Percentiles rank a stretch among this genome's conserved stretches.
These are phyloP conservation scores for Cryptococcus sp. DNA, from an alignment of 1,284 basidiomycete species.

Conservation along the genomic window DNA sequence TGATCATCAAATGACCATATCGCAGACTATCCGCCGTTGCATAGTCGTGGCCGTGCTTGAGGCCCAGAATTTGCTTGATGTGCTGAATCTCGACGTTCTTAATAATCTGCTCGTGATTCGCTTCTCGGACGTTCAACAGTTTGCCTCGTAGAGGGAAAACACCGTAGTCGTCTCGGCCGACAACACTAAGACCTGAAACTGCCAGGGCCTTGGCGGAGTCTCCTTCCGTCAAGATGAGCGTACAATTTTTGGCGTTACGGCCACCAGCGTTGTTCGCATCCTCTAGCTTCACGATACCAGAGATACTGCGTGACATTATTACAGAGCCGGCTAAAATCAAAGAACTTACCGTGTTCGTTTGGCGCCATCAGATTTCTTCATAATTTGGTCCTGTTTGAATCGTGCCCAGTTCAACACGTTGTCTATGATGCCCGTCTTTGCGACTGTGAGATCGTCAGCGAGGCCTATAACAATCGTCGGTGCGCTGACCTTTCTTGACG, in stretches of 20 bases:
- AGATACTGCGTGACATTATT: conserved; percentile 63
- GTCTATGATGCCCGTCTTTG: conserved; percentile 89
- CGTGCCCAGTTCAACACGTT: conserved; percentile 93
- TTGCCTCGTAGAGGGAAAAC: conserved; percentile 98
- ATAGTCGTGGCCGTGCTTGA: conserved; percentile 94
- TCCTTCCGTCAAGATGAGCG: conserved; percentile 97
- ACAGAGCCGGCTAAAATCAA: neutral
- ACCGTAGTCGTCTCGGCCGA: conserved; percentile 95
- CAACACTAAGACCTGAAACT: conserved; percentile 89
- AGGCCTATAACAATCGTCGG: neutral
- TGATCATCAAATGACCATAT: conserved; percentile 97
- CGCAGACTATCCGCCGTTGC: conserved; percentile 69
- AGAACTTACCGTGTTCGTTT: conserved; percentile 77
- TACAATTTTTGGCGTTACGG: conserved; percentile 76
- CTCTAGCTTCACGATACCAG: conserved; percentile 89
- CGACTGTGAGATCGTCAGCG: conserved; percentile 59
- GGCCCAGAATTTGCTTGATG: conserved; percentile 96
- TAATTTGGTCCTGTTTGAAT: conserved; percentile 92
- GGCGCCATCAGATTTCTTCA: conserved; percentile 95
- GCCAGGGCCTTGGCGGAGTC: conserved; percentile 98
- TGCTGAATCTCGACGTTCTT: conserved; percentile 97
- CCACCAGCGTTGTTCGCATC: conserved; percentile 99
- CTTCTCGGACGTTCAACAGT: conserved; percentile 95
- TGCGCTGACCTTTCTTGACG: conserved; percentile 81
- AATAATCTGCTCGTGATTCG: conserved; percentile 92